phyloP scores from a whole-genome alignment of 164 flowering plant species.

The Chimonanthus salicifolius region DNA sequence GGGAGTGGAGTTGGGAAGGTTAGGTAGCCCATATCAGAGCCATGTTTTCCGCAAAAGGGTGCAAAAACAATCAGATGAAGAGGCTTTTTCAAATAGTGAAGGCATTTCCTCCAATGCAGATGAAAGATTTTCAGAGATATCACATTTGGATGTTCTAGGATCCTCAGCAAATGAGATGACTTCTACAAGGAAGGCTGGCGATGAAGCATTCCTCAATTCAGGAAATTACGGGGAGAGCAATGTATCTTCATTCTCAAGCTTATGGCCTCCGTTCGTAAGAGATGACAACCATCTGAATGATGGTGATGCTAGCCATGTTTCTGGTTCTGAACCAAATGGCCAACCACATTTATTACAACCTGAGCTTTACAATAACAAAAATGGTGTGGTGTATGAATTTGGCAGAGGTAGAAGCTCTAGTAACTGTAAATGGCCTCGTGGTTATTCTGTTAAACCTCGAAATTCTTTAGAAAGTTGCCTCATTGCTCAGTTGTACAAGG shows the following conservation, averaged over 20 bases:
- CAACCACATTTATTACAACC: constrained; percentile 4
- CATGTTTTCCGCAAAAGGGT: constrained; percentile 21
- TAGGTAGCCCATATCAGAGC: constrained; percentile 7
- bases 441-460: constrained; percentile 21
- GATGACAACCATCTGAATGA: constrained; percentile 11
- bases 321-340: constrained; percentile 8
- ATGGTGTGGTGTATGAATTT: constrained; percentile 16
- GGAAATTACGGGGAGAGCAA: too few species aligned
- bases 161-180: constrained; percentile 15
- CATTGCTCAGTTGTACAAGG: too few species aligned
- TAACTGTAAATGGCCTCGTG: constrained; percentile 25
- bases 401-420: constrained; percentile 26
- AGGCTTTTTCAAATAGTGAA: constrained; percentile 13
- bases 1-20: neutral
- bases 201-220: constrained; percentile 16
- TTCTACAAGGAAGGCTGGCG: constrained; percentile 21
- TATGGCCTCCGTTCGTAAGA: constrained; percentile 12
- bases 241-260: constrained; percentile 20
- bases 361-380: constrained; percentile 17
- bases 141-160: constrained; percentile 6
- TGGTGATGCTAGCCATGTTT: constrained; percentile 11
- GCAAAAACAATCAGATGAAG: constrained; percentile 16
- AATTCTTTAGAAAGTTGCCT: too few species aligned
- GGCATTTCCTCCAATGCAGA: constrained; percentile 6
- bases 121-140: constrained; percentile 11